Conservation (phyloP, 345 rosid species). For the Cardamine resedifolia region DNA sequence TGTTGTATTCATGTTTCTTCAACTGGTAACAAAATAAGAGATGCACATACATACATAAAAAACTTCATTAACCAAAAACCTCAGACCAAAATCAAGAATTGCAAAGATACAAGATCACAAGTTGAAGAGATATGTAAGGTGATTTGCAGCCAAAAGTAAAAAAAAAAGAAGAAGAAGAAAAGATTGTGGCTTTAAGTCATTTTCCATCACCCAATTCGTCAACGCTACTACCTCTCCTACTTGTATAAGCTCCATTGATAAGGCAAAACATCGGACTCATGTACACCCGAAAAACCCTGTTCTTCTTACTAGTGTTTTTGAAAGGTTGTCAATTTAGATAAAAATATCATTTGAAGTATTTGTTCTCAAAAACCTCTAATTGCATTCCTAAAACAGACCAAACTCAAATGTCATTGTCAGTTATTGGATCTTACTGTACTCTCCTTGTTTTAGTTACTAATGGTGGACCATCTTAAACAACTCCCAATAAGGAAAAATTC, state of each 20-base stretch:
- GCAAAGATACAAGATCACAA: conserved; percentile 9
- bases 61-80: conserved; percentile 2
- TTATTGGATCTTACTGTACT: conserved; percentile 40
- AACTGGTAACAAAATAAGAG: conserved; percentile 29
- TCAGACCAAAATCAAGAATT: neutral
- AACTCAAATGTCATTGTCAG: conserved; percentile 36
- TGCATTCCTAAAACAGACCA: conserved; percentile 14
- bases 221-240: conserved; percentile 33
- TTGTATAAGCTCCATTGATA: conserved; percentile 34
- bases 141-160: conserved; percentile 12
- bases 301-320: conserved; percentile 23
- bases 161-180: neutral
- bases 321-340: conserved; percentile 1
- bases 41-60: neutral
- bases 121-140: conserved; percentile 21
- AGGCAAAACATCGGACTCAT: conserved; percentile 20
- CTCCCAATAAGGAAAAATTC: conserved; percentile 19
- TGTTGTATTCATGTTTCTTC: conserved; percentile 69
- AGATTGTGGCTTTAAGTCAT: conserved; percentile 11
- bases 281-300: conserved; percentile 28
- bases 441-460: conserved; percentile 30
- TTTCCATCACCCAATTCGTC: conserved; percentile 33
- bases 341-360: neutral
- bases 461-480: conserved; percentile 42
- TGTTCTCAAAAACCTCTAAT: neutral